Percentiles rank a stretch among this genome's conserved stretches.
These are phyloP conservation scores for Sclerotiophoma versabilis DNA, from an alignment of 2,329 filamentous ascomycete species.

Conservation along the genomic window DNA sequence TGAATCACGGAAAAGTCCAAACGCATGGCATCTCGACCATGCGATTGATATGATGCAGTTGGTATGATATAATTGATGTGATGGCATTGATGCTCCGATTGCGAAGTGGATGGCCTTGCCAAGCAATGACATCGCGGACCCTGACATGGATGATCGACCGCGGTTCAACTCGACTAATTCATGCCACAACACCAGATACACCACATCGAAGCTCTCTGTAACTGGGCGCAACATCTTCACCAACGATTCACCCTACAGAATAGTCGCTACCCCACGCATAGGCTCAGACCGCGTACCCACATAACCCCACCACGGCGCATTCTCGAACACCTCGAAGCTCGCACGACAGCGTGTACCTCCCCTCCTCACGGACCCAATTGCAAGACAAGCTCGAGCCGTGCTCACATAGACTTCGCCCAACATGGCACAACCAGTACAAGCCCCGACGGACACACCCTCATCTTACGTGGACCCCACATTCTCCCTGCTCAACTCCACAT, in stretches of 20 bases:
- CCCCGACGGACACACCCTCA: slow-evolving; percentile 24
- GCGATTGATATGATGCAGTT: not conserved
- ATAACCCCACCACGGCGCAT: not conserved
- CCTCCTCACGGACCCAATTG: not conserved
- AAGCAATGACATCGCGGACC: slow-evolving; percentile 18
- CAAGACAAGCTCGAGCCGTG: not conserved
- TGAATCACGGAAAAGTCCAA: too few relatives aligned
- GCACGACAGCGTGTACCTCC: not conserved
- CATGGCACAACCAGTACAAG: slow-evolving; percentile 25
- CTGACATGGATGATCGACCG: slow-evolving; percentile 14
- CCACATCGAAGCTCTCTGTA: not conserved
- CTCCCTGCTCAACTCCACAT: slow-evolving; percentile 80
- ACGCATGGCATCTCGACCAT: too few relatives aligned
- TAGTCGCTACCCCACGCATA: not conserved
- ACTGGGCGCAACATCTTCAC: not conserved
- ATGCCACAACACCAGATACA: not conserved
- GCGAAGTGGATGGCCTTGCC: not conserved
- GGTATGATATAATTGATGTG: too few relatives aligned
- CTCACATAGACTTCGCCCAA: not conserved
- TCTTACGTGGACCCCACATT: slow-evolving; percentile 73
- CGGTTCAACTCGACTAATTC: slow-evolving; percentile 4
- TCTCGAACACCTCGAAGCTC: not conserved
- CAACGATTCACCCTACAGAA: not conserved
- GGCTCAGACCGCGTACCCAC: too few relatives aligned
- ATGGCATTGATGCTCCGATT: not conserved